Percentiles rank a stretch among this genome's conserved stretches.
Conservation (phyloP, 2,329 filamentous ascomycete genomes). For the Arachnomyces sp. region DNA sequence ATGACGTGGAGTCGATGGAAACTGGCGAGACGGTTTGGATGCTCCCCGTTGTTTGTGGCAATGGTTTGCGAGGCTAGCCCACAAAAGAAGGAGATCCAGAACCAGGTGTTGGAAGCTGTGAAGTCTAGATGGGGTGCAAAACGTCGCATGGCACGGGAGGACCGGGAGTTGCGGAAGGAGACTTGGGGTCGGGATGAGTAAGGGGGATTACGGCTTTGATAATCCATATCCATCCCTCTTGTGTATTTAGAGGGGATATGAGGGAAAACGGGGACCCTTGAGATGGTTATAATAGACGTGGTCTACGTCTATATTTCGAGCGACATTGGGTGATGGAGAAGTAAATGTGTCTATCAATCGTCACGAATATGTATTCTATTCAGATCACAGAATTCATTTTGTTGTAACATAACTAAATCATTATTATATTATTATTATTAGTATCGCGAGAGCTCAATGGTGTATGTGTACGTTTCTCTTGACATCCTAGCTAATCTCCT, state of each 20-base stretch:
- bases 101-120: conserved; percentile 43
- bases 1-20: conserved; percentile 51
- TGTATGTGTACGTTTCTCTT: too few relatives aligned
- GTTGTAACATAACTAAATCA: too few relatives aligned
- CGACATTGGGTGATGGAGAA: neutral
- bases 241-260: too few relatives aligned
- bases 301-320: too few relatives aligned
- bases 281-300: neutral
- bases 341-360: too few relatives aligned
- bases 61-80: conserved; percentile 50
- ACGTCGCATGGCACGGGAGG: conserved; percentile 54
- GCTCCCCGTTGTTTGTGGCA: conserved; percentile 55
- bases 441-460: too few relatives aligned
- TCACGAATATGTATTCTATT: too few relatives aligned
- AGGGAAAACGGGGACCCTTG: too few relatives aligned
- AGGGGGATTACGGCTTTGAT: conserved; percentile 10
- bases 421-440: too few relatives aligned
- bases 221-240: neutral
- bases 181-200: conserved; percentile 54
- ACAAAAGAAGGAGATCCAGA: conserved; percentile 42
- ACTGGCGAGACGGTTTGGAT: conserved; percentile 57
- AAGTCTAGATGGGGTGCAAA: conserved; percentile 55
- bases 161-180: conserved; percentile 52
- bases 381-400: too few relatives aligned
- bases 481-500: too few relatives aligned